These are phyloP conservation scores for Salvia sclarea DNA, from an alignment of 305 asterid genomes.

Conservation along the genomic window DNA sequence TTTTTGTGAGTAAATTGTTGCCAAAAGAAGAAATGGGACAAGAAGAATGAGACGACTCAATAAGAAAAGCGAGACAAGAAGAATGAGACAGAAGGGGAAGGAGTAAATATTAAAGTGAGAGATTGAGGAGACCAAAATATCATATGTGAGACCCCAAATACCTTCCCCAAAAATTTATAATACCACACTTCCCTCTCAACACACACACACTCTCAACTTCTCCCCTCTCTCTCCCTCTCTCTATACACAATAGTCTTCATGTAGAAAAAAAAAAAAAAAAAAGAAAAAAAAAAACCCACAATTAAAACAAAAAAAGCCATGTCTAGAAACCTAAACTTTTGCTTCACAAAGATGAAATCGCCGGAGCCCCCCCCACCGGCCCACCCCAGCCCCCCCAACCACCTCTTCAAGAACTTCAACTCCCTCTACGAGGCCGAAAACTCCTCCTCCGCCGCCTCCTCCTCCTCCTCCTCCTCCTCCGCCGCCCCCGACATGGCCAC, in stretches of 20 bases:
- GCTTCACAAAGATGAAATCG: conserved; percentile 63
- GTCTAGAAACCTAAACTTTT: conserved; percentile 62
- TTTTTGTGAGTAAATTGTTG: no score
- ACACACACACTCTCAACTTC: background rate
- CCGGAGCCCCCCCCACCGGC: conserved; percentile 31
- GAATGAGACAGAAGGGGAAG: no score
- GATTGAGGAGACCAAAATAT: no score
- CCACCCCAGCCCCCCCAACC: no score
- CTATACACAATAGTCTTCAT: no score
- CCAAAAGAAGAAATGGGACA: no score
- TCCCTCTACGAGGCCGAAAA: conserved; percentile 70
- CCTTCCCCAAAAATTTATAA: background rate
- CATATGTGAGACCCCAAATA: no score
- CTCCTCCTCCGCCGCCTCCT: conserved; percentile 27
- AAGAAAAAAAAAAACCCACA: no score
- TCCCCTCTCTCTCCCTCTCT: conserved; percentile 14
- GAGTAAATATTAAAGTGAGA: no score
- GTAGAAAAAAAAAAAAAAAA: background rate
- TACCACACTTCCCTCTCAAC: conserved; percentile 13
- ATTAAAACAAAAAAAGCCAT: conserved; percentile 32
- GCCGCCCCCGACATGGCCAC: conserved; percentile 67
- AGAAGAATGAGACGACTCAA: no score
- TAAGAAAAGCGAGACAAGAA: no score
- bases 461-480: conserved; percentile 17
- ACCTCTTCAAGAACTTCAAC: conserved; percentile 67